phyloP scores from a whole-genome alignment of 148 eudicot genomes.

The Cornus controversa region DNA sequence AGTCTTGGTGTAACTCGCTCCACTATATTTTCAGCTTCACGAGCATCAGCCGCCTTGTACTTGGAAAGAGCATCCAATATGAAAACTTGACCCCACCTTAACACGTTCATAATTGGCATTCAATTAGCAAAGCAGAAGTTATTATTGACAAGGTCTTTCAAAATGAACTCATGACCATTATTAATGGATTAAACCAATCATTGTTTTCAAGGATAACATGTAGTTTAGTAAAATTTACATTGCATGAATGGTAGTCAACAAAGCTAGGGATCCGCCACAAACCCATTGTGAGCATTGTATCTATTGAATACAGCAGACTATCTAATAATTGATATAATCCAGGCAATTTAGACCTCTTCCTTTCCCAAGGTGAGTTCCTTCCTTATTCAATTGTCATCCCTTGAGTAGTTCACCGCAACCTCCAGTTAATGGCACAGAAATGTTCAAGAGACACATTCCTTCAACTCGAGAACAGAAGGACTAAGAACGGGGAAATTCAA shows the following conservation, averaged over 20 bases:
- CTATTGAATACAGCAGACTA: background rate
- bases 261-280: background rate
- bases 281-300: background rate
- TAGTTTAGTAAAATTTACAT: background rate
- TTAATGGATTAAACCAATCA: background rate
- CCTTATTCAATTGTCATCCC: background rate
- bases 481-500: background rate
- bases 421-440: background rate
- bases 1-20: slow-evolving; percentile 97
- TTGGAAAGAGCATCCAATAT: slow-evolving; percentile 95
- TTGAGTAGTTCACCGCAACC: background rate
- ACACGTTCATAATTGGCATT: background rate
- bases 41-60: slow-evolving; percentile 95
- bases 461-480: background rate
- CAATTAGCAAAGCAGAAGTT: background rate
- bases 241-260: background rate
- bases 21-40: slow-evolving; percentile 98
- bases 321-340: background rate
- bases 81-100: slow-evolving; percentile 99
- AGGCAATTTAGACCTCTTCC: background rate
- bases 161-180: background rate
- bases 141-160: background rate
- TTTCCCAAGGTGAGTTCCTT: background rate
- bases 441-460: background rate
- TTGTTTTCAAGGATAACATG: background rate